A percentile compares a stretch with the other conserved stretches of the same genome.
Conservation (phyloP, 1,284 basidiomycete species). For the Ustilago hordei region DNA sequence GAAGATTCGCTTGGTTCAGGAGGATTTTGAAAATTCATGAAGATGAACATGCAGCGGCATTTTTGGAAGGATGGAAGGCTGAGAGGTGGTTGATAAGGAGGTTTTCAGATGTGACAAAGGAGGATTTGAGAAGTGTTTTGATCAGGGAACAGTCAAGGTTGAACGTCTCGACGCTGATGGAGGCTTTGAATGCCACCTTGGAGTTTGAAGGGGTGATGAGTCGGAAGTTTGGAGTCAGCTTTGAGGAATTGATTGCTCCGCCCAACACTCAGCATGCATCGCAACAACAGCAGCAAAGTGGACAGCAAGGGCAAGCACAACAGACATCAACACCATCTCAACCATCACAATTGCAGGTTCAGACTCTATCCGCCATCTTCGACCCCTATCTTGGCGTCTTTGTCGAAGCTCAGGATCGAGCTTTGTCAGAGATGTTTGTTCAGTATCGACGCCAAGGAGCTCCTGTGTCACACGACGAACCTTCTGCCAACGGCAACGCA, state of each 20-base stretch:
- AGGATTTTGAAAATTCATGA: constrained; percentile 90
- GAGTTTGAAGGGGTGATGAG: constrained; percentile 63
- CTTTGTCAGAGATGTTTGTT: constrained; percentile 66
- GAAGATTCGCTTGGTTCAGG: constrained; percentile 95
- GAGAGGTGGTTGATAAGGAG: constrained; percentile 58
- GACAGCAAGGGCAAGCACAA: constrained; percentile 3
- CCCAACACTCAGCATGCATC: not conserved
- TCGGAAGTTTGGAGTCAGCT: constrained; percentile 52
- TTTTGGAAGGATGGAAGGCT: constrained; percentile 60
- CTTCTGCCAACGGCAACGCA: constrained; percentile 2
- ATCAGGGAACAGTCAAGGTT: constrained; percentile 61
- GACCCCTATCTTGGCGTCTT: constrained; percentile 92
- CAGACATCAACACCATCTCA: not conserved
- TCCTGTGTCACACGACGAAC: constrained; percentile 31
- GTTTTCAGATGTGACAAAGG: constrained; percentile 66
- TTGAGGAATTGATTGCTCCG: constrained; percentile 43
- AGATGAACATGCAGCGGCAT: constrained; percentile 76
- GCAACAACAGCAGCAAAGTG: constrained; percentile 13
- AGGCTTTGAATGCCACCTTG: constrained; percentile 62
- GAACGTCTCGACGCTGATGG: constrained; percentile 62
- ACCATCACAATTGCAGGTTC: constrained; percentile 42
- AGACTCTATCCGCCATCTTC: constrained; percentile 78
- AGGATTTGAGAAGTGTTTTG: constrained; percentile 64
- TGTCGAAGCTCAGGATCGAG: constrained; percentile 92
- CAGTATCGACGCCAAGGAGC: constrained; percentile 44